phyloP scores from a whole-genome alignment of 371 early-diverging fungal genomes.

The Zopfochytrium polystomum region DNA sequence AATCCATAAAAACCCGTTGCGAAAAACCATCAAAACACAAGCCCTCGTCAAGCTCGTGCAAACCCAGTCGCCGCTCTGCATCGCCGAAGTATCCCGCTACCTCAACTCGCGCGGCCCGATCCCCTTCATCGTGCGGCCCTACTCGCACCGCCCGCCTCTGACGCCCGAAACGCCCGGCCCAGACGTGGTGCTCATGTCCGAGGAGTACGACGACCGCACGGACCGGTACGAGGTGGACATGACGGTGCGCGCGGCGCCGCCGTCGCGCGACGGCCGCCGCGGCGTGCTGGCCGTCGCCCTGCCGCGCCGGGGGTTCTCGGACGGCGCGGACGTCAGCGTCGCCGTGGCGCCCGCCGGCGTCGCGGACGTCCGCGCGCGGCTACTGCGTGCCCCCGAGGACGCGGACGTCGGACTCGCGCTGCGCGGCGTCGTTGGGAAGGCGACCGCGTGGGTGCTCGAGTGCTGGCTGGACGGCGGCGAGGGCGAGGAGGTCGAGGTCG shows the following conservation, averaged over 20 bases:
- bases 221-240: constrained; percentile 13
- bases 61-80: constrained; percentile 35
- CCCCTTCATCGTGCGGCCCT: constrained; percentile 32
- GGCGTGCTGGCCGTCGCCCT: constrained; percentile 17
- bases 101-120: constrained; percentile 22
- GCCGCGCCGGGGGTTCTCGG: constrained; percentile 7
- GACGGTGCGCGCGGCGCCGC: constrained; percentile 10
- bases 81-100: constrained; percentile 26
- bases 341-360: constrained; percentile 10
- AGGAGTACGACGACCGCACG: constrained; percentile 15
- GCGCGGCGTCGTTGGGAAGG: constrained; percentile 17
- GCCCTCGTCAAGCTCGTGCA: constrained; percentile 34
- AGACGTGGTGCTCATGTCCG: constrained; percentile 7
- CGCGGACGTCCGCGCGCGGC: constrained; percentile 11
- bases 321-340: constrained; percentile 15
- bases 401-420: constrained; percentile 1
- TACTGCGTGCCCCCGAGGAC: not conserved
- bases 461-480: constrained; percentile 17
- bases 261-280: constrained; percentile 11
- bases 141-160: not conserved
- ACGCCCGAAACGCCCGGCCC: constrained; percentile 1
- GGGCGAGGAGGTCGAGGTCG: constrained; percentile 19
- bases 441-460: constrained; percentile 20
- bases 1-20: not conserved
- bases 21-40: constrained; percentile 2